A percentile compares a stretch with the other conserved stretches of the same genome.
phyloP scores from a whole-genome alignment of 2,329 filamentous ascomycete genomes.

The Beauveria sp. region DNA sequence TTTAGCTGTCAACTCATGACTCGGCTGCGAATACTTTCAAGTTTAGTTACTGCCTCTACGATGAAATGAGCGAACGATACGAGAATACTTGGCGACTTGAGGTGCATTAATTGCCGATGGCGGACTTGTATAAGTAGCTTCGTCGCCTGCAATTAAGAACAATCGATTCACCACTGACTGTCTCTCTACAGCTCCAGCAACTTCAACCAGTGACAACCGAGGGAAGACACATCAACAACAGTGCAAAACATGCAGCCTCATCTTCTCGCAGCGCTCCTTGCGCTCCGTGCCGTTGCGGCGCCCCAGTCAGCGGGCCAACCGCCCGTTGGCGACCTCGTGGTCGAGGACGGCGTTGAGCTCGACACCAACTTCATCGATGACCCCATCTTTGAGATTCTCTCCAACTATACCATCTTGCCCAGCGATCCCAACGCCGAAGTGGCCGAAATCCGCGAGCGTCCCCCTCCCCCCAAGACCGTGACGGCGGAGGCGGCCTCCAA shows the following conservation, averaged over 20 bases:
- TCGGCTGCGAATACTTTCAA: background rate
- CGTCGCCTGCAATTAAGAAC: background rate
- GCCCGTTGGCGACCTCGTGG: background rate
- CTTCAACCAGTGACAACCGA: background rate
- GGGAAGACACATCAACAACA: background rate
- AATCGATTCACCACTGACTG: background rate
- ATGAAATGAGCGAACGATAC: background rate
- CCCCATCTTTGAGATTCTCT: background rate
- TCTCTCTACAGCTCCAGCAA: background rate
- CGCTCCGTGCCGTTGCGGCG: background rate
- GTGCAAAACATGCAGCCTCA: background rate
- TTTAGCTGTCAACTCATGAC: background rate
- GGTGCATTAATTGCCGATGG: background rate
- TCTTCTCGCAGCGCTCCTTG: background rate
- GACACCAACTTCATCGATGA: background rate
- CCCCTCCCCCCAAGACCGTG: background rate
- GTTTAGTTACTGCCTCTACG: background rate
- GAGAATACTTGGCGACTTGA: background rate
- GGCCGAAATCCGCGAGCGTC: background rate
- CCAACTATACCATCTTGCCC: background rate
- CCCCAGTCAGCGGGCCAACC: background rate
- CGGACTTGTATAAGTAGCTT: background rate
- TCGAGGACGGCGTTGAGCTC: background rate
- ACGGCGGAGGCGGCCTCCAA: background rate
- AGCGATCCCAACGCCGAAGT: background rate